Evolutionary conservation across 2,329 filamentous ascomycete genomes (phyloP).

Genomic region (Cadophora gregata): DNA sequence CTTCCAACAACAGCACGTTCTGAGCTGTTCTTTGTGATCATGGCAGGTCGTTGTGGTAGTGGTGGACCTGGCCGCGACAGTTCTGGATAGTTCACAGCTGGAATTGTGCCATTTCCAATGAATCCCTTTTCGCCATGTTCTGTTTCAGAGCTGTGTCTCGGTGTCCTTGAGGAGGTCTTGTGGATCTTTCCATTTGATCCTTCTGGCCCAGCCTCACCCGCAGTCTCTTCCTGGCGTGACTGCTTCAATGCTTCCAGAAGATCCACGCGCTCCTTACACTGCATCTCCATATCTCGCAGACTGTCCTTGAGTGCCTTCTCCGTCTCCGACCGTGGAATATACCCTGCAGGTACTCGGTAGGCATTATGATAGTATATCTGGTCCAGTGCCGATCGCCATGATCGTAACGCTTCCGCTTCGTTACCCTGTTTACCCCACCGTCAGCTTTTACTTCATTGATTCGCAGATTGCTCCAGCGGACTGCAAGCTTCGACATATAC

Average conservation of each 20-base stretch:
- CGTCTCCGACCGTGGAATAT: conserved; percentile 77
- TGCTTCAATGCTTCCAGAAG: conserved; percentile 80
- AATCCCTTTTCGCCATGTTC: conserved; percentile 55
- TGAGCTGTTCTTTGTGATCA: conserved; percentile 55
- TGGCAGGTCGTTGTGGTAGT: conserved; percentile 60
- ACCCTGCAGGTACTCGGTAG: conserved; percentile 72
- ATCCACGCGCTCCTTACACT: conserved; percentile 93
- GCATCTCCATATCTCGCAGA: conserved; percentile 80
- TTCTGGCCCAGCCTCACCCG: conserved; percentile 34
- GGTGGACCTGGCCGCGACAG: conserved; percentile 70
- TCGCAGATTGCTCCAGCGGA: neutral
- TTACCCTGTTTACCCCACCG: conserved; percentile 67
- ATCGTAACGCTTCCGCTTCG: conserved; percentile 86
- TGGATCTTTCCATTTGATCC: conserved; percentile 34
- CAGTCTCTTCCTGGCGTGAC: conserved; percentile 56
- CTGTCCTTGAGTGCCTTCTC: conserved; percentile 85
- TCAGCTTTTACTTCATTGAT: conserved; percentile 4
- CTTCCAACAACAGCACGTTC: conserved; percentile 52
- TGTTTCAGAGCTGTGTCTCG: conserved; percentile 40
- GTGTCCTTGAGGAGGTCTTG: conserved; percentile 44
- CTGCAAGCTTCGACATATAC: neutral
- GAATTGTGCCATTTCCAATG: conserved; percentile 83
- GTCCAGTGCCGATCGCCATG: conserved; percentile 87
- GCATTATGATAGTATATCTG: conserved; percentile 88
- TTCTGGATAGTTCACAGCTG: conserved; percentile 78